These are phyloP conservation scores for Camellia japonica DNA, from an alignment of 148 eudicot genomes.

Conservation along the genomic window DNA sequence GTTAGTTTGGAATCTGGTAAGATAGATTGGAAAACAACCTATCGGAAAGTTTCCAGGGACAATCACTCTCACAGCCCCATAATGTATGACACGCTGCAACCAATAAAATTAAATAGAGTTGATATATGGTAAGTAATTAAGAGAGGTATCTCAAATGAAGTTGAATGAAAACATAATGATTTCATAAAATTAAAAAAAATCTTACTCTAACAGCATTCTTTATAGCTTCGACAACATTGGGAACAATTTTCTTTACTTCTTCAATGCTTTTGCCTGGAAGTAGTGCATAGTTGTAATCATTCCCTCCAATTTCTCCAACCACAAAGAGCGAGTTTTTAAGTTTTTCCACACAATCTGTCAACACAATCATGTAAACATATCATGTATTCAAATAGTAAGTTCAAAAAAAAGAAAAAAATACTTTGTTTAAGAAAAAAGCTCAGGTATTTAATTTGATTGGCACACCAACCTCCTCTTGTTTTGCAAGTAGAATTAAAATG, in stretches of 20 bases:
- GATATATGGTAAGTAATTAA: neutral
- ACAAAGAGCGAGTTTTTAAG: neutral
- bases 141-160: neutral
- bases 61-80: conserved; percentile 24
- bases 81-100: conserved; percentile 22
- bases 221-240: neutral
- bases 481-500: neutral
- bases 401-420: neutral
- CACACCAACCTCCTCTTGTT: neutral
- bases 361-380: neutral
- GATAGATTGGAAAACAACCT: conserved; percentile 26
- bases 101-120: neutral
- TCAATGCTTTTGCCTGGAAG: neutral
- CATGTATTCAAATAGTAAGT: neutral
- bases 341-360: neutral
- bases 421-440: neutral
- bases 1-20: conserved; percentile 14
- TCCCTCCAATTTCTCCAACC: conserved; percentile 4
- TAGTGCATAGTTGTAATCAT: neutral
- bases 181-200: neutral
- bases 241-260: neutral
- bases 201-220: neutral
- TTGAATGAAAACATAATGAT: no score
- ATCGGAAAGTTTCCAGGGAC: conserved; percentile 31
- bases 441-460: neutral